Evolutionary conservation across 345 rosid species (phyloP), one percentile per base, ranked within the genome.

Genomic region (Ailanthus altissimus): DNA sequence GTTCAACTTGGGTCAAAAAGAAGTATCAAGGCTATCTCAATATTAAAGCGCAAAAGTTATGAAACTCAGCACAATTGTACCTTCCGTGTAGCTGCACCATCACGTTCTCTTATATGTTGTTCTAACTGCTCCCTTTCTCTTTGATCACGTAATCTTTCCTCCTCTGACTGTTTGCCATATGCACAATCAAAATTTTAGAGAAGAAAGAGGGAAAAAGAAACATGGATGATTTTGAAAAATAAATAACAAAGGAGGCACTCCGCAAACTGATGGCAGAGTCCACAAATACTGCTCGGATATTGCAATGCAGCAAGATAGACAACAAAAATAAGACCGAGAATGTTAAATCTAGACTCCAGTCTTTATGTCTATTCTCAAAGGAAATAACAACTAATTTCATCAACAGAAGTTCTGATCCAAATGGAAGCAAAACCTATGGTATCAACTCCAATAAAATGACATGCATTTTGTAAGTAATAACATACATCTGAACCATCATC

Each of bases 121-220:
- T 96, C 99, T 67, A 96, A 83, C 64, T 93, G 90, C 83, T 96
- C 97, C 84, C 86, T 92, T 85, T 96, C 99, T 79, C 80, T 89
- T 82, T 93, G 98, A 83, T 96, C 99, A 49, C 85, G 99, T 86
- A 85, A 28, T 77, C 91, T 91, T 85, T 96, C 99, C 82, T 93
- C 97, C 82, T 96, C 99, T 2, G 97, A 91, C 98, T 94, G 83
- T 78, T 77, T 68, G 70, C 4, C 45, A 77, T 75, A 76, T 38
- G 67, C 28, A 62, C 18, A 72, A 67, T 14, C 72, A 38, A 77
- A 59, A 54, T 43, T 72, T 54, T 38, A 67, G 50, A 67, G 49
- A 53, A 18, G 57, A 75, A 26, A 73, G 74, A 40, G 16, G 38
- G 32, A 23, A 40, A 75, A 23, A 51, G 49, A 47, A 74, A 9